Evolutionary conservation across 129 eudicot genomes (phyloP).

Genomic region (Flaveria linearis): DNA sequence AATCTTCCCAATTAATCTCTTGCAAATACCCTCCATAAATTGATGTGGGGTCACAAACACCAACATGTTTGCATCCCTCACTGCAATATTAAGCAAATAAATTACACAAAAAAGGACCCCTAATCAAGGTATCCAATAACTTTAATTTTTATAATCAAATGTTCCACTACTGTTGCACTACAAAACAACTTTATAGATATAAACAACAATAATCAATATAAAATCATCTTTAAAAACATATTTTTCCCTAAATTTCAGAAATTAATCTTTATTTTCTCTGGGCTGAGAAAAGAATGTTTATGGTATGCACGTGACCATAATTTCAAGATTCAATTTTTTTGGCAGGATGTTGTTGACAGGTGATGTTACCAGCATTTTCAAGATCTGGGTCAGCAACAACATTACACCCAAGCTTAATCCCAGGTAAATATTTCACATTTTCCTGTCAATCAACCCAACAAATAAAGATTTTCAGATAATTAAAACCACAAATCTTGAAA

Average conservation of each 20-base stretch:
- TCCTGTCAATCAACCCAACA: slow-evolving; percentile 48
- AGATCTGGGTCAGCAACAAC: slow-evolving; percentile 94
- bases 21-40: slow-evolving; percentile 89
- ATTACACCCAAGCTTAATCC: slow-evolving; percentile 83
- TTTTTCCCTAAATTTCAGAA: not conserved
- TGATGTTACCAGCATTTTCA: slow-evolving; percentile 74
- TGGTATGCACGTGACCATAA: slow-evolving; percentile 25
- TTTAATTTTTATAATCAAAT: too few species aligned
- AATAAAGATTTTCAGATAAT: not conserved
- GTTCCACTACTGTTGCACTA: too few species aligned
- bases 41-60: slow-evolving; percentile 99
- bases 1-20: slow-evolving; percentile 69
- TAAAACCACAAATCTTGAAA: not conserved
- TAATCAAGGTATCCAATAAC: too few species aligned
- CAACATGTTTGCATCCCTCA: slow-evolving; percentile 89
- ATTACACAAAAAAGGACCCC: not conserved
- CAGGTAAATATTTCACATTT: slow-evolving; percentile 93
- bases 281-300: slow-evolving; percentile 1
- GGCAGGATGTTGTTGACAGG: not conserved
- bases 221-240: too few species aligned
- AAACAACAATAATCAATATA: too few species aligned
- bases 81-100: slow-evolving; percentile 47
- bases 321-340: slow-evolving; percentile 26
- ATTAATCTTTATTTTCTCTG: not conserved
- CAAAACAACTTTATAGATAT: not conserved